phyloP scores from a whole-genome alignment of 2,329 filamentous ascomycete species.

The Aspergillus transmontanensis region DNA sequence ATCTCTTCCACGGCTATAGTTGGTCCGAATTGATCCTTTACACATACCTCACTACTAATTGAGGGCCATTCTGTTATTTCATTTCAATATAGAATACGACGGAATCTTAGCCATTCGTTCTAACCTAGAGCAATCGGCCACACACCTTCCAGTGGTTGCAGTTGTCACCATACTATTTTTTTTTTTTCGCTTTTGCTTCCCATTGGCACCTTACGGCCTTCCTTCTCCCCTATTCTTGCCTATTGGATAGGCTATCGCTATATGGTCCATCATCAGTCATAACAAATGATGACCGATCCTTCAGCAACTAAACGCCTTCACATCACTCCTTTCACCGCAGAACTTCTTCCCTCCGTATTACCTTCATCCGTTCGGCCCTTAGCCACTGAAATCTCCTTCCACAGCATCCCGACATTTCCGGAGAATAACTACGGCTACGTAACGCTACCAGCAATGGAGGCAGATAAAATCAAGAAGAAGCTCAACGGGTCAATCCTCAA shows the following conservation, averaged over 20 bases:
- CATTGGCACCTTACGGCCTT: background rate
- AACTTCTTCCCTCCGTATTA: slow-evolving; percentile 72
- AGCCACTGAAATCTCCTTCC: slow-evolving; percentile 84
- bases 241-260: background rate
- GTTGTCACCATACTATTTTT: background rate
- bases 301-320: slow-evolving; percentile 64
- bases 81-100: background rate
- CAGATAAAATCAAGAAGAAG: slow-evolving; percentile 89
- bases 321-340: slow-evolving; percentile 80
- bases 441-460: slow-evolving; percentile 77
- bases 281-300: slow-evolving; percentile 24
- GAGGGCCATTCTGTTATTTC: background rate
- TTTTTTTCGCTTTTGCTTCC: background rate
- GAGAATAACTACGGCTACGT: slow-evolving; percentile 90
- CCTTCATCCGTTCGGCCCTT: slow-evolving; percentile 65
- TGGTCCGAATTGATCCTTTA: background rate
- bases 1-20: background rate
- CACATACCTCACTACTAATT: background rate
- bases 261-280: background rate
- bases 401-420: slow-evolving; percentile 81
- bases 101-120: background rate
- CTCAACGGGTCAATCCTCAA: slow-evolving; percentile 83
- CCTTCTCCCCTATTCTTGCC: background rate
- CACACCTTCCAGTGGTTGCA: background rate
- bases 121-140: background rate